Evolutionary conservation across 2,329 filamentous ascomycete species (phyloP).

Genomic region (Cladosporium halotolerans): DNA sequence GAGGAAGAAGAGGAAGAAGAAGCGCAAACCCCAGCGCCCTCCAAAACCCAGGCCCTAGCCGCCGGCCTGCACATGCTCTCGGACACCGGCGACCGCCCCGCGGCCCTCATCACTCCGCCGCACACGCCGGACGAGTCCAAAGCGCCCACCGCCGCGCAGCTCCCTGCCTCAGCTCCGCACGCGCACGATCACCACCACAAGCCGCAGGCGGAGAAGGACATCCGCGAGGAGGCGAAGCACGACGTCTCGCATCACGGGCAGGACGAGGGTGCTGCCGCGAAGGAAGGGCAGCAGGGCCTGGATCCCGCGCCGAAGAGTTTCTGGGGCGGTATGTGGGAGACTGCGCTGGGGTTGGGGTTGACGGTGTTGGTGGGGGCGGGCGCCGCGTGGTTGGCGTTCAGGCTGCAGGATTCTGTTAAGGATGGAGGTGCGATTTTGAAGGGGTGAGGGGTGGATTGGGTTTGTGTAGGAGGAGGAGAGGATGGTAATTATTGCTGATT

Average conservation of each 20-base stretch:
- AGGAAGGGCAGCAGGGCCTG: not conserved
- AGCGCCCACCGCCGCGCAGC: not conserved
- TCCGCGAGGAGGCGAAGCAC: slow-evolving; percentile 10
- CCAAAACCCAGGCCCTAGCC: not conserved
- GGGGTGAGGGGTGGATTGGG: not conserved
- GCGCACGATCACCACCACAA: slow-evolving; percentile 1
- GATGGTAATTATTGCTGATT: no score
- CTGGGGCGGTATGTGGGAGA: not conserved
- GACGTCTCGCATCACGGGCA: not conserved
- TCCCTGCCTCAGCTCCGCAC: not conserved
- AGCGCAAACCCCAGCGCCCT: not conserved
- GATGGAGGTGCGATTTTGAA: slow-evolving; percentile 9
- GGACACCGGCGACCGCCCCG: slow-evolving; percentile 12
- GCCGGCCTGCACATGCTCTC: not conserved
- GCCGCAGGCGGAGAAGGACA: slow-evolving; percentile 9
- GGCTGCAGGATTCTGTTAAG: slow-evolving; percentile 10
- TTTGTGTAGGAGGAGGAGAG: no score
- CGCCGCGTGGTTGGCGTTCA: slow-evolving; percentile 10
- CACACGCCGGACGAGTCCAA: slow-evolving; percentile 28
- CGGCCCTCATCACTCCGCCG: slow-evolving; percentile 28
- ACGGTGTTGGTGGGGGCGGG: slow-evolving; percentile 2
- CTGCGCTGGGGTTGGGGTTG: not conserved
- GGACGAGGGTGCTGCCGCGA: not conserved
- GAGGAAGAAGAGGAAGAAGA: slow-evolving; percentile 12
- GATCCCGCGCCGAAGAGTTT: not conserved